These are phyloP conservation scores for Penicillium italicum DNA, from an alignment of 2,329 filamentous ascomycete genomes.

Conservation along the genomic window DNA sequence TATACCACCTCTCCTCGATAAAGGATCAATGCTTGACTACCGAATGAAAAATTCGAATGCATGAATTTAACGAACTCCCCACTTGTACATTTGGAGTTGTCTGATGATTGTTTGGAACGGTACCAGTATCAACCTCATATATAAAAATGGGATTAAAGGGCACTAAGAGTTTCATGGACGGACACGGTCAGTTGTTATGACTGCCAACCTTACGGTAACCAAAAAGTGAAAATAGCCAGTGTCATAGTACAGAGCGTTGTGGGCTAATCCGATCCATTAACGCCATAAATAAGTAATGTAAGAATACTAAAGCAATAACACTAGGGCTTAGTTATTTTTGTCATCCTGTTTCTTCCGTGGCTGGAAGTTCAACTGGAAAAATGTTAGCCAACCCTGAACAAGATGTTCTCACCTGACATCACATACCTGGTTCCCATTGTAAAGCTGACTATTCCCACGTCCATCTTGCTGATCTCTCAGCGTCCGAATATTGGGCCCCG, in stretches of 20 bases:
- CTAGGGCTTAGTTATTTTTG: constrained; percentile 29
- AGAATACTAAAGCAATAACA: background rate
- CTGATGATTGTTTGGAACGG: background rate
- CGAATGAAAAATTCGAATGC: constrained; percentile 7
- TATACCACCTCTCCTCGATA: constrained; percentile 26
- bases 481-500: constrained; percentile 48
- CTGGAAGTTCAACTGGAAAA: constrained; percentile 62
- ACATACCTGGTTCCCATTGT: constrained; percentile 85
- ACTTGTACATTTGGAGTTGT: background rate
- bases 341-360: constrained; percentile 60
- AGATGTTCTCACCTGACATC: background rate
- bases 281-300: constrained; percentile 4
- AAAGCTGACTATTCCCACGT: constrained; percentile 65
- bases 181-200: background rate
- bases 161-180: background rate
- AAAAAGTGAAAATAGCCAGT: background rate
- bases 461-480: constrained; percentile 54
- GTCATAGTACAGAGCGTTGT: background rate
- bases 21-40: constrained; percentile 9
- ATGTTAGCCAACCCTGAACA: background rate
- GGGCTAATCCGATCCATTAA: background rate
- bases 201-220: background rate
- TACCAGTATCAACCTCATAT: background rate
- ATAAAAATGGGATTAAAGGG: background rate
- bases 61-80: background rate